A percentile compares a stretch with the other conserved stretches of the same genome.
phyloP scores from a whole-genome alignment of 2,329 filamentous ascomycete species.

The Trichoderma endophyticum region DNA sequence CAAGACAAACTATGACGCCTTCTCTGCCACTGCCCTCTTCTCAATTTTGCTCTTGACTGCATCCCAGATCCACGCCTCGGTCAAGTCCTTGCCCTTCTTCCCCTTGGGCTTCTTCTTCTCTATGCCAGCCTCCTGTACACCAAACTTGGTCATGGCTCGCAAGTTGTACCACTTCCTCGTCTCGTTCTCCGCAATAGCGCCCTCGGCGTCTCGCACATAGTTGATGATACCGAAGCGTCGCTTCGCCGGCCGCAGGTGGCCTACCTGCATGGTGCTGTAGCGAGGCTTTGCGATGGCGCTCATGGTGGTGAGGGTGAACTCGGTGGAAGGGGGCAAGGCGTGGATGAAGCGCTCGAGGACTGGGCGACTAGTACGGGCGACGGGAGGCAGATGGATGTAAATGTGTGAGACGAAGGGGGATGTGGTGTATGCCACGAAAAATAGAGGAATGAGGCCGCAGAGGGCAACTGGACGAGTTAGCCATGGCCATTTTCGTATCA shows the following conservation, averaged over 20 bases:
- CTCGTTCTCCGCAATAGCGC: conserved; percentile 34
- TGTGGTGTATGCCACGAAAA: conserved; percentile 62
- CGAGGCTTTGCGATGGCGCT: conserved; percentile 54
- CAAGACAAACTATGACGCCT: neutral
- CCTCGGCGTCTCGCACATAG: conserved; percentile 32
- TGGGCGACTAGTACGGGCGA: conserved; percentile 59
- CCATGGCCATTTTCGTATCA: neutral
- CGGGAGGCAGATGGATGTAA: conserved; percentile 64
- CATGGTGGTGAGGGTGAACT: conserved; percentile 54
- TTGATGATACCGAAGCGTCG: conserved; percentile 41
- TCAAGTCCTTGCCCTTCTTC: conserved; percentile 28
- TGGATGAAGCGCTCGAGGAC: conserved; percentile 51
- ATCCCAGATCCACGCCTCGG: conserved; percentile 43
- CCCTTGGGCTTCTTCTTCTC: conserved; percentile 12
- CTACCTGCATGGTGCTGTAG: conserved; percentile 42
- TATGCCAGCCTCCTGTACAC: conserved; percentile 33
- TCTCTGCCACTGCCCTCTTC: conserved; percentile 20
- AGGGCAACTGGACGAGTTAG: conserved; percentile 46
- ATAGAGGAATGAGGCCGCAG: conserved; percentile 61
- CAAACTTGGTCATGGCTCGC: conserved; percentile 38
- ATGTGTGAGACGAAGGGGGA: conserved; percentile 71
- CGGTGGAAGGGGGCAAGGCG: conserved; percentile 43
- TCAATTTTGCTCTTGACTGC: conserved; percentile 34
- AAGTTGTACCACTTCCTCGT: conserved; percentile 40
- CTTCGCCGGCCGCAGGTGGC: conserved; percentile 33